Base-by-base conservation (phyloP, 2,329 filamentous ascomycete genomes). In the Penicillium janthinellum region DNA sequence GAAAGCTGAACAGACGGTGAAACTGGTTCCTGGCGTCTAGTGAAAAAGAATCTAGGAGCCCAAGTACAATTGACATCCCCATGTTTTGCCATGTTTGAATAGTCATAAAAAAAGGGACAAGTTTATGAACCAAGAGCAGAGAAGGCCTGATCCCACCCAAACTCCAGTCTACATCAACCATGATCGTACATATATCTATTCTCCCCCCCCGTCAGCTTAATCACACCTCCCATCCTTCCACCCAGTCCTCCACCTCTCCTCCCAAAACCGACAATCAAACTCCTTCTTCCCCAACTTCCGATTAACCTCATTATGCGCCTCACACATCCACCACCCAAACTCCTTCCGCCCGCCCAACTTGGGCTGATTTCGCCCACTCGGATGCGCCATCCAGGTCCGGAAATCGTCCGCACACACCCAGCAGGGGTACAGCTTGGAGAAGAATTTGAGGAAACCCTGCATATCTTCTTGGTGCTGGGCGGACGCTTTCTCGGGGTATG, bases 371-470 rank as follows among this genome's bases (percentile, higher is more conserved):
- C 77, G 77, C 1, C 75, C 76, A 64, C 71, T 75, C 2, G 81
- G 80, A 64, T 84, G 83, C 63, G 81, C 82, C 81, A 98, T 88
- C 84, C 94, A 98, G 0, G 75, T 75, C 75, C 89, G 89, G 75
- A 99, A 97, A 73, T 98, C 94, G 61, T 94, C 90, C 37, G 93
- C 95, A 77, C 95, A 99, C 3, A 90, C 86, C 92, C 93, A 96
- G 81, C 95, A 99, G 4, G 95, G 95, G 73, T 99, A 99, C 20
- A 98, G 78, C 67, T 89, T 90, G 28, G 90, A 88, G 75, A 99
- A 96, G 2, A 92, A 82, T 25, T 81, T 79, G 68, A 99, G 83
- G 78, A 99, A 98, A 54, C 86, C 83, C 57, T 83, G 82, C 67
- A 96, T 89, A 68, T 97, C 90, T 34, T 80, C 79, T 73, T 97